Evolutionary conservation across 108 stramenopile genomes (phyloP).

Genomic region (Bacterosira constricta): DNA sequence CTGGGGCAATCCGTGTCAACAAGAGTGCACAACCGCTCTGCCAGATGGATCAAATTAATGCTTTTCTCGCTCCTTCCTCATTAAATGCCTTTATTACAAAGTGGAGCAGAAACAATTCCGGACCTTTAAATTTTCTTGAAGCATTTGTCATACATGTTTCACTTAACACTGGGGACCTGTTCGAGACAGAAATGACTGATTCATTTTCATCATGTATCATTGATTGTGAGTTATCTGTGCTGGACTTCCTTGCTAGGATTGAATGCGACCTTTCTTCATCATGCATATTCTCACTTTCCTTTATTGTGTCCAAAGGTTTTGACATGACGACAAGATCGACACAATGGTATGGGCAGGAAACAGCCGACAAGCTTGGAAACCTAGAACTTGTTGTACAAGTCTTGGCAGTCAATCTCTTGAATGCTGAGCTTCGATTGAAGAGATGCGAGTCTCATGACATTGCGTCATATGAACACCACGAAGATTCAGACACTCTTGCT

Average conservation of each 20-base stretch:
- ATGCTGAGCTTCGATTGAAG: constrained; percentile 71
- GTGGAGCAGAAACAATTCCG: constrained; percentile 62
- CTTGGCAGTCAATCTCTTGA: constrained; percentile 72
- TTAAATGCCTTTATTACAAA: constrained; percentile 53
- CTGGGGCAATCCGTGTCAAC: constrained; percentile 3
- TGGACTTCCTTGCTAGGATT: neutral
- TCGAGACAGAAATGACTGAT: constrained; percentile 48
- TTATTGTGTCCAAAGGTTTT: no score
- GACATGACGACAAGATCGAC: constrained; percentile 7
- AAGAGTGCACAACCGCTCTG: neutral
- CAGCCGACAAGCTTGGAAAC: neutral
- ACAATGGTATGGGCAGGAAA: constrained; percentile 25
- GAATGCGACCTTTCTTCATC: neutral
- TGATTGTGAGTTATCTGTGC: constrained; percentile 51
- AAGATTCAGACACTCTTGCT: constrained; percentile 56
- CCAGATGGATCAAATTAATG: neutral
- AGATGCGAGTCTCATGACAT: constrained; percentile 57
- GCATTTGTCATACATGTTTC: constrained; percentile 65
- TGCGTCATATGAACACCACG: constrained; percentile 41
- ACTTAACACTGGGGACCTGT: constrained; percentile 59
- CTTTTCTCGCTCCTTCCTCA: constrained; percentile 10
- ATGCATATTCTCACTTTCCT: neutral
- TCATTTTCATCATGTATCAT: constrained; percentile 56
- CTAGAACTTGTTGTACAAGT: constrained; percentile 27
- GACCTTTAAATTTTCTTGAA: constrained; percentile 60